Conservation (phyloP, 2,329 filamentous ascomycete species). For the Macrophomina phaseolina region DNA sequence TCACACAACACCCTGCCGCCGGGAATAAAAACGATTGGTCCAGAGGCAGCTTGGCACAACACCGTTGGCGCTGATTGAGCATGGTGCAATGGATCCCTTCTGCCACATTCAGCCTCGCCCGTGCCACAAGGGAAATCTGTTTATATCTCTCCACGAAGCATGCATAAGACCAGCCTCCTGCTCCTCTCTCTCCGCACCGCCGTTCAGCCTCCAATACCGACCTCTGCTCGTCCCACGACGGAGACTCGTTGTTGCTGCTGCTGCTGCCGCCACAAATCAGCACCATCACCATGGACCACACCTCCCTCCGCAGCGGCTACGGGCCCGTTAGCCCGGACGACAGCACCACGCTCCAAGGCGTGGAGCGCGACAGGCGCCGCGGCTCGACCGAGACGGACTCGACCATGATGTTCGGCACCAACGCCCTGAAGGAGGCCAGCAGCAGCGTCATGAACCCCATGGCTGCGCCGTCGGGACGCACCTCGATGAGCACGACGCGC, state of each 20-base stretch:
- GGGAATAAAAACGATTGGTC: neutral
- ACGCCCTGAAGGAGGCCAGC: conserved; percentile 7
- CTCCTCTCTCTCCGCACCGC: neutral
- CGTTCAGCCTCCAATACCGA: neutral
- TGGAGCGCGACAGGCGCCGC: neutral
- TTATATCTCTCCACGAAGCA: conserved; percentile 3
- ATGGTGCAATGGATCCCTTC: conserved; percentile 10
- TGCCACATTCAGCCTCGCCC: neutral
- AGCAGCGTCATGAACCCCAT: neutral
- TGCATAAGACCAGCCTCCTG: neutral
- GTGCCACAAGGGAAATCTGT: conserved; percentile 9
- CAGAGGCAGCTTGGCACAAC: conserved; percentile 2
- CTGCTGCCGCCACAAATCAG: neutral
- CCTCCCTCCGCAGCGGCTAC: conserved; percentile 11
- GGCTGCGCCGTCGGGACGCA: conserved; percentile 17
- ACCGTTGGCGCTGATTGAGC: neutral
- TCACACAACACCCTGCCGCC: conserved; percentile 5
- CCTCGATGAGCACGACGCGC: conserved; percentile 20
- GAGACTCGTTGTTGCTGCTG: neutral
- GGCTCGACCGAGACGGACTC: conserved; percentile 9
- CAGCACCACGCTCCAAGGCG: conserved; percentile 5
- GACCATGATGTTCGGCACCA: neutral
- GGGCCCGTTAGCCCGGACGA: conserved; percentile 19
- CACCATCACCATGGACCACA: conserved; percentile 3
- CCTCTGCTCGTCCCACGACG: neutral